Evolutionary conservation across 169 alveolate genomes (phyloP), one percentile per base, ranked within the genome.

Genomic region (Plasmodium inui): DNA sequence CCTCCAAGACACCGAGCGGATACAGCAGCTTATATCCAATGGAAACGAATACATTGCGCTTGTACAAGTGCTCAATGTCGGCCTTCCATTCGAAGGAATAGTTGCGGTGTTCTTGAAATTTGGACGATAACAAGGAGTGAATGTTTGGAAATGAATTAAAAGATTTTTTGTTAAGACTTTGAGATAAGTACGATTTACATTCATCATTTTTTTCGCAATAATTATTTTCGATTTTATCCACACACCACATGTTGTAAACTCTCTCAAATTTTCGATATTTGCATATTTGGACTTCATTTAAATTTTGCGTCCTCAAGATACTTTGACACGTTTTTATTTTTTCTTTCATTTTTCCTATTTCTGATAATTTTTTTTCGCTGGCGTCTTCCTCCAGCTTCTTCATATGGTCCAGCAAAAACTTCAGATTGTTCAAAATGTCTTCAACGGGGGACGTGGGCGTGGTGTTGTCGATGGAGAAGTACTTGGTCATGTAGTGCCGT

Each of bases 161-260:
- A 1, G 88, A 74, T 86, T 53, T 86, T 44, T 39, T 86, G 32
- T 86, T 44, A 19, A 41, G 44, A 83, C 76, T n/a, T 34, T 86
- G 84, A 53, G 86, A 86, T 76, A 76, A 70, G 32, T 74, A 41
- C 0, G 86, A 53, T 22, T 44, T 74, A 26, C n/a, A n/a, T 55
- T 76, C 93, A 53, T 44, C 71, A n/a, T 86, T 44, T 19, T 41
- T 41, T 86, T 39, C 41, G 5, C 41, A 46, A 39, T 22, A 34
- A 84, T 28, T 67, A 71, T 19, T 71, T 22, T 84, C 82, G 3
- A 37, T 50, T 86, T 86, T 74, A 78, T 86, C 93, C 80, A 86
- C 53, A 76, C 93, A 86, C 93, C 93, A 86, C 85, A 86, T 86
- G 70, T 86, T 86, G 81, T 86, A 86, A 1, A 86, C 93, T 76